Base-by-base conservation (phyloP, 352 stramenopile genomes). In the Phytophthora vignae region DNA sequence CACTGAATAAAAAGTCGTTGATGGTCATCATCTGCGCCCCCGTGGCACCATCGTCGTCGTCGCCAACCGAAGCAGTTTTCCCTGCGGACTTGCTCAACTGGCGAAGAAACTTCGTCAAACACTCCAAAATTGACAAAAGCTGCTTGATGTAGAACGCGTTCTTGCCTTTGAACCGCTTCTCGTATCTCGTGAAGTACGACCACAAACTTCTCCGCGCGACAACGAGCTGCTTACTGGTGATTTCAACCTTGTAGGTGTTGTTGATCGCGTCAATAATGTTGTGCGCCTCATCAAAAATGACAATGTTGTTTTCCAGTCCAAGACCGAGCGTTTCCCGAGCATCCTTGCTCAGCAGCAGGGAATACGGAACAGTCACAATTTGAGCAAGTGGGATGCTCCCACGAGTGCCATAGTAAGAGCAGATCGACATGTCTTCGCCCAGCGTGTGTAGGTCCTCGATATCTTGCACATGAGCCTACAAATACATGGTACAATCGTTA, bases 241-340 rank as follows among this genome's bases (percentile, higher is more conserved):
- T 83, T 36, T 86, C 67, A 12, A 95, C 86, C 46, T 90, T 94
- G 76, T 98, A 95, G 8, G 91, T 96, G 64, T 85, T 90, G 70
- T 97, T 98, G 62, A 99, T 91, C 11, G 97, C 93, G 67, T 99
- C 97, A 8, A 99, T 87, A 46, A 99, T 91, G 77, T 99, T 99
- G 80, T 99, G 98, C 15, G 98, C 98, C 77, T 99, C 98, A 76
- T 99, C 98, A 46, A 99, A 92, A 10, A 99, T 85, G 15, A 99
- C 90, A 9, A 99, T 91, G 50, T 90, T 97, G 55, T 88, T 80
- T 29, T 95, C 81, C 9, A 99, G 64, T 12, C 85, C 64, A 21
- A 99, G 89, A 0, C 92, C 91, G 46, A 99, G 59, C 7, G 94
- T 96, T 56, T 98, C 90, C 11, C 96, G 87, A 36, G 92, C 95